phyloP scores from a whole-genome alignment of 2,329 filamentous ascomycete genomes.

The Monosporascus sp. region DNA sequence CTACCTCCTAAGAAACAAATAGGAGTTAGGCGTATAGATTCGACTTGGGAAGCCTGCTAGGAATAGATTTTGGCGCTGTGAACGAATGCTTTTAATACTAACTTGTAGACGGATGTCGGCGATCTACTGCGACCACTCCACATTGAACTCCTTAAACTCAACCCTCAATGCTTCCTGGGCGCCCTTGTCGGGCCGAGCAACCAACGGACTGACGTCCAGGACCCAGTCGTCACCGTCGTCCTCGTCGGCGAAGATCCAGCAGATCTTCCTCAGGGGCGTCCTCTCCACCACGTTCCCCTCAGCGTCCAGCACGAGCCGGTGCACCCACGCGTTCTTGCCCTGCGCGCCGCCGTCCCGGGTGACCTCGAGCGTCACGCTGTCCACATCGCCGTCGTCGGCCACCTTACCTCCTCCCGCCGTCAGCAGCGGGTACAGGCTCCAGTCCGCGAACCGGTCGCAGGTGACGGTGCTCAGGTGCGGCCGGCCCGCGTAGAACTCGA shows the following conservation, averaged over 20 bases:
- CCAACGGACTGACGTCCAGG: conserved; percentile 61
- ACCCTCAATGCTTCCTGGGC: conserved; percentile 49
- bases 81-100: too few relatives aligned
- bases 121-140: conserved; percentile 38
- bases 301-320: conserved; percentile 46
- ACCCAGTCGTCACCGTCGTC: conserved; percentile 44
- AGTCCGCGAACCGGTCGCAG: conserved; percentile 71
- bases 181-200: conserved; percentile 57
- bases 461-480: conserved; percentile 66
- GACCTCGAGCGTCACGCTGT: conserved; percentile 44
- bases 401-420: conserved; percentile 12
- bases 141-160: conserved; percentile 52
- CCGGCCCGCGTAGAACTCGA: conserved; percentile 62
- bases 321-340: conserved; percentile 65
- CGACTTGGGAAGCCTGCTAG: too few relatives aligned
- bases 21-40: too few relatives aligned
- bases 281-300: conserved; percentile 33
- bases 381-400: conserved; percentile 10
- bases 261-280: conserved; percentile 64
- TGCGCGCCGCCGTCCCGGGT: conserved; percentile 50
- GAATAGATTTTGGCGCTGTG: too few relatives aligned
- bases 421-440: conserved; percentile 57
- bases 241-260: conserved; percentile 61
- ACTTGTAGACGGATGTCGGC: too few relatives aligned
- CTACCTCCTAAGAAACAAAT: too few relatives aligned